Evolutionary conservation across 1,284 basidiomycete genomes (phyloP).

Genomic region (Cryptococcus deneoformans): DNA sequence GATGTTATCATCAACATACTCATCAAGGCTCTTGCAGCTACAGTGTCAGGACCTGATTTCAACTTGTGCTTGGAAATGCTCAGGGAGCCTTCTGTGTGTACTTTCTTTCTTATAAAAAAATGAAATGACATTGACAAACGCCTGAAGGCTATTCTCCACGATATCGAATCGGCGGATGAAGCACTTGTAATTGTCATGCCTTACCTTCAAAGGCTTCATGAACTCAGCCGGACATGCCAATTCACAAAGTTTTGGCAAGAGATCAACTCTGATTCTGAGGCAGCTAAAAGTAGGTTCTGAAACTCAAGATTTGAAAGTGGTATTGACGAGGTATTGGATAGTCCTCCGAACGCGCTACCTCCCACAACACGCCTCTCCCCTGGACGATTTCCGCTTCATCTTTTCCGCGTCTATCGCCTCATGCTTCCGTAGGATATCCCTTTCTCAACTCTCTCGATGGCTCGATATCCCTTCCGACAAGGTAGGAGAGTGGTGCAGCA

Average conservation of each 20-base stretch:
- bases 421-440: conserved; percentile 28
- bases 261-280: conserved; percentile 57
- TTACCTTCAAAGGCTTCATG: conserved; percentile 68
- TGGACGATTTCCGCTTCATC: conserved; percentile 30
- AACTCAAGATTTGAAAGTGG: neutral
- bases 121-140: neutral
- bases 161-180: conserved; percentile 65
- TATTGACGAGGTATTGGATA: conserved; percentile 3
- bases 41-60: conserved; percentile 73
- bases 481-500: conserved; percentile 61
- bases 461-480: conserved; percentile 50
- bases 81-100: conserved; percentile 38
- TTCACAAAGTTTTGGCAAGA: conserved; percentile 88
- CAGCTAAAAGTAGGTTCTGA: conserved; percentile 28
- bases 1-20: conserved; percentile 93
- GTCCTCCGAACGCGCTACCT: conserved; percentile 43
- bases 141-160: conserved; percentile 45
- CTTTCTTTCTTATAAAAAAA: conserved; percentile 1
- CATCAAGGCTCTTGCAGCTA: conserved; percentile 82
- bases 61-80: conserved; percentile 82
- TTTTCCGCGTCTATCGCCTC: conserved; percentile 46
- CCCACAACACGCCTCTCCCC: conserved; percentile 39
- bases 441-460: conserved; percentile 40
- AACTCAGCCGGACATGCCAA: conserved; percentile 77
- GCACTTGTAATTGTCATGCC: conserved; percentile 72